Base-by-base conservation (phyloP, 139 green algal species). In the Zygnema cylindricum region DNA sequence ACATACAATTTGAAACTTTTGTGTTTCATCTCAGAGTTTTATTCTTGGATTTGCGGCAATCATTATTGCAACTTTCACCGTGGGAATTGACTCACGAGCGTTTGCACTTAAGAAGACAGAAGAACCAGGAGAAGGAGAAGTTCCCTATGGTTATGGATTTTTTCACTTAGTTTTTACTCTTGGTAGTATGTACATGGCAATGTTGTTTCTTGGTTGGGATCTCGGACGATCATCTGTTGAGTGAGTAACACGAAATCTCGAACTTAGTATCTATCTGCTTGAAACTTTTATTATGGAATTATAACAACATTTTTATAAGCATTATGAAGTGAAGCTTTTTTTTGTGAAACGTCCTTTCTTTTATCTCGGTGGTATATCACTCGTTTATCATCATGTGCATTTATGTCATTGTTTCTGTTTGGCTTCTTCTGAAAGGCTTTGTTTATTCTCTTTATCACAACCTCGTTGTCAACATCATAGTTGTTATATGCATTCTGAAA, bases 91-190 rank as follows among this genome's bases (percentile, higher is more conserved):
- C 42, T 91, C 69, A 3, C 81, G 1, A 1, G 55, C 38, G n/a
- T 88, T 91, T 63, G 36, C 39, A 35, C 38, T 90, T 40, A 89
- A 89, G 54, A 30, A 83, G n/a, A 41, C 30, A 22, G 77, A 41
- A 35, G 30, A 41, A 22, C 16, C 32, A 1, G 69, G 21, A 25
- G 43, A 87, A 2, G 86, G 76, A 25, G 38, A 87, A 22, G 69
- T 90, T 57, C 85, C 87, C 1, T 91, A 91, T 75, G 63, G 43
- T 22, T 91, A 91, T 43, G 3, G 43, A 40, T 98, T 98, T 92
- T 99, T 99, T 93, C 97, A 99, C 93, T 82, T 98, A 63, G 95
- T 99, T 43, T 99, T 99, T 91, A 95, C 96, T 0, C 92, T 98
- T 76, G 97, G 96, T 0, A 95, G 87, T 90, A 96, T 97, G 93